Evolutionary conservation across 176 grass and related monocot species (phyloP).

Genomic region (Luzula sylvatica): DNA sequence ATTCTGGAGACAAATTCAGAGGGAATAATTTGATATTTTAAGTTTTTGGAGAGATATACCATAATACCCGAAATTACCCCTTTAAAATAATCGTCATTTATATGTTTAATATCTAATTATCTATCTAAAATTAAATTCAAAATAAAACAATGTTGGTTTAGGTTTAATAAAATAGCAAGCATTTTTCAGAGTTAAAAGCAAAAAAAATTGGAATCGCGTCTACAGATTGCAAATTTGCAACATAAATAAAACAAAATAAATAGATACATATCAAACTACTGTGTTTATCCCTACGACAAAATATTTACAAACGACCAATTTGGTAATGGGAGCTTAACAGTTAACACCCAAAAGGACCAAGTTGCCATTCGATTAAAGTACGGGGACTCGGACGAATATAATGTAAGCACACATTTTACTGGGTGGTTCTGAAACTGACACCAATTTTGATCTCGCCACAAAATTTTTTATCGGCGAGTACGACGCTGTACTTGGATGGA

Average conservation of each 20-base stretch:
- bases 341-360: background rate
- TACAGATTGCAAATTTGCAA: background rate
- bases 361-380: background rate
- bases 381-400: background rate
- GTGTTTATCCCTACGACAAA: no score
- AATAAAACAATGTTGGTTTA: no score
- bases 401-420: slow-evolving; percentile 25
- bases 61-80: no score
- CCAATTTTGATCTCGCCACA: slow-evolving; percentile 60
- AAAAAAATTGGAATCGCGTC: no score
- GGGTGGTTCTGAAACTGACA: slow-evolving; percentile 43
- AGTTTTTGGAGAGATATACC: no score
- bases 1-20: no score
- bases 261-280: background rate
- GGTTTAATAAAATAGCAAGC: no score
- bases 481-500: slow-evolving; percentile 47
- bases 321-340: background rate
- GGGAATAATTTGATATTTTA: no score
- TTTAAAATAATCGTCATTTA: no score
- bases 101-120: no score
- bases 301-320: background rate
- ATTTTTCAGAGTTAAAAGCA: no score
- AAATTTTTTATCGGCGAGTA: slow-evolving; percentile 43
- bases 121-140: no score
- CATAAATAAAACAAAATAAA: background rate